A percentile compares a stretch with the other conserved stretches of the same genome.
Evolutionary conservation across 352 stramenopile species (phyloP).

Genomic region (Pythium periplocum): DNA sequence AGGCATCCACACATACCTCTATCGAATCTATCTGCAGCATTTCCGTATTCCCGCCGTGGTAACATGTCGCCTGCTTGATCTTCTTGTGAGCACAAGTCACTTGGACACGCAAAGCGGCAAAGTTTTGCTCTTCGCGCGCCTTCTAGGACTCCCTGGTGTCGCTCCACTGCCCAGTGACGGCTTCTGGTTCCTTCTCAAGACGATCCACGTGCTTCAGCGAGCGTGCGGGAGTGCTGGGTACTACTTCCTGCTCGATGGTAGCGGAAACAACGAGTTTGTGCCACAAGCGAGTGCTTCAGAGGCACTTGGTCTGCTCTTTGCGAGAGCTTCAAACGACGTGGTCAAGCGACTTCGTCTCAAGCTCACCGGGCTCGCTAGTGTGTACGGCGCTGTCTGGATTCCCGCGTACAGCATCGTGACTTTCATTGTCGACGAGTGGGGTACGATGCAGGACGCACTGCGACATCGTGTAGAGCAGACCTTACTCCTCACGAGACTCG

Average conservation of each 20-base stretch:
- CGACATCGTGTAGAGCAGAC: slow-evolving; percentile 23
- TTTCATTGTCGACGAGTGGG: slow-evolving; percentile 50
- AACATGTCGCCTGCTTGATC: slow-evolving; percentile 32
- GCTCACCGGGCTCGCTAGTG: slow-evolving; percentile 33
- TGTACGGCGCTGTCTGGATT: slow-evolving; percentile 54
- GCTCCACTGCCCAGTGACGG: slow-evolving; percentile 26
- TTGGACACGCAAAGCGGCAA: slow-evolving; percentile 59
- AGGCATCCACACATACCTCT: slow-evolving; percentile 35
- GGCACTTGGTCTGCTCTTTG: slow-evolving; percentile 32
- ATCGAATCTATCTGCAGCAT: slow-evolving; percentile 44
- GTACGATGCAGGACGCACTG: slow-evolving; percentile 18
- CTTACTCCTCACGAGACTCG: background rate
- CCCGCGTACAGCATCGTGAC: slow-evolving; percentile 39
- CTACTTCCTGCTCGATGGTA: slow-evolving; percentile 42
- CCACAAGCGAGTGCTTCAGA: slow-evolving; percentile 35
- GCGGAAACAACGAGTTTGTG: slow-evolving; percentile 43
- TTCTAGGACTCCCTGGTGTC: slow-evolving; percentile 34
- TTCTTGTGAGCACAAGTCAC: slow-evolving; percentile 35
- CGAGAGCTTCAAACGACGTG: slow-evolving; percentile 26
- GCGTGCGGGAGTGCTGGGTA: slow-evolving; percentile 26
- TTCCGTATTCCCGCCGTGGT: slow-evolving; percentile 36
- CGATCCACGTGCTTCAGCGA: slow-evolving; percentile 37
- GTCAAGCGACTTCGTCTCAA: slow-evolving; percentile 36
- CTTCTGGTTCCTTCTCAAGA: slow-evolving; percentile 56
- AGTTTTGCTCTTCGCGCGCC: slow-evolving; percentile 39